Evolutionary conservation across 2,329 filamentous ascomycete genomes (phyloP).

Genomic region (Claviceps lovelessii): DNA sequence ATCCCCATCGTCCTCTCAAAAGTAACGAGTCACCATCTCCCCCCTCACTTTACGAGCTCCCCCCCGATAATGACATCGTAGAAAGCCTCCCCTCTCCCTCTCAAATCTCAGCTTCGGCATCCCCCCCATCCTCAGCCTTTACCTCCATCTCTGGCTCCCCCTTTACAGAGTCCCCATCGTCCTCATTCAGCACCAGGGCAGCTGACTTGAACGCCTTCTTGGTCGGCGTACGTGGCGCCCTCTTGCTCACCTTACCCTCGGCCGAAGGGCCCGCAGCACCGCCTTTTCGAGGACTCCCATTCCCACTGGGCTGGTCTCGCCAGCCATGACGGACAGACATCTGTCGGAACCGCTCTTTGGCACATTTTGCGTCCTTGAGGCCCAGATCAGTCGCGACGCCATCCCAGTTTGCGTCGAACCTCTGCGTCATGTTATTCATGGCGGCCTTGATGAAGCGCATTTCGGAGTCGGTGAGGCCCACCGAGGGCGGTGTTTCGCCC

Average conservation of each 20-base stretch:
- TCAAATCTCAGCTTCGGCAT: background rate
- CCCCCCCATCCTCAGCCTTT: background rate
- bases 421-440: constrained; percentile 27
- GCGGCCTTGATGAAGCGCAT: constrained; percentile 26
- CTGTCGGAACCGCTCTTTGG: constrained; percentile 27
- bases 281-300: constrained; percentile 16
- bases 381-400: constrained; percentile 21
- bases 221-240: constrained; percentile 13
- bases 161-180: constrained; percentile 6
- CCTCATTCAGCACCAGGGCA: constrained; percentile 6
- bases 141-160: constrained; percentile 6
- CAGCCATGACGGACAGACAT: constrained; percentile 27
- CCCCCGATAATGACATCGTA: background rate
- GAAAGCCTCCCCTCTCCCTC: too few species aligned
- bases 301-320: constrained; percentile 13
- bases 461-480: constrained; percentile 20
- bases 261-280: constrained; percentile 7
- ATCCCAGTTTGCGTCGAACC: constrained; percentile 27
- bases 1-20: background rate
- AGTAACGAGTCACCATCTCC: background rate
- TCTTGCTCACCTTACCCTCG: constrained; percentile 19
- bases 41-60: too few species aligned
- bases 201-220: constrained; percentile 16
- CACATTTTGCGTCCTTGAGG: constrained; percentile 27
- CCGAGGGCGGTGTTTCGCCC: constrained; percentile 5